Evolutionary conservation across 78 protist species (phyloP).

Genomic region (Mastigamoeba balamuthi): DNA sequence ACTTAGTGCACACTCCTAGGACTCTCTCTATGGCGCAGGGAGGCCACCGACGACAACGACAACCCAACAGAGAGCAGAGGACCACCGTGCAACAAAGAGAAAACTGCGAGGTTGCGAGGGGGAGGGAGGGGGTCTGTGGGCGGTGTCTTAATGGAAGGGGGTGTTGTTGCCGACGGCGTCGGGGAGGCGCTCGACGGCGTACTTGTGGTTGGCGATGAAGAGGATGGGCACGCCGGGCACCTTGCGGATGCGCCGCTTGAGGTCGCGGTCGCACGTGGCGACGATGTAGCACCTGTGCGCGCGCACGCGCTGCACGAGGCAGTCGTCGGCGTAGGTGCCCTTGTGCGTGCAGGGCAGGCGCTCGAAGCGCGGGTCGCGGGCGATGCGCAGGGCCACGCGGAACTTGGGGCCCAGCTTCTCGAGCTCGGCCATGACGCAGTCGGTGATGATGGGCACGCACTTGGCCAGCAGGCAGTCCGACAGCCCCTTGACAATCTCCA

Average conservation of each 20-base stretch:
- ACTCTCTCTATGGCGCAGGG: too few species aligned
- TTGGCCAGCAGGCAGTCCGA: constrained; percentile 97
- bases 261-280: constrained; percentile 94
- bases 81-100: too few species aligned
- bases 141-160: too few species aligned
- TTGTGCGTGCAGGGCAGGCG: constrained; percentile 81
- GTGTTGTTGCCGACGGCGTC: constrained; percentile 59
- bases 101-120: too few species aligned
- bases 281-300: constrained; percentile 74
- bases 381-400: constrained; percentile 72
- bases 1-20: too few species aligned
- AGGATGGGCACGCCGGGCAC: constrained; percentile 98
- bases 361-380: constrained; percentile 94
- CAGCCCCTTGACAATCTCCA: constrained; percentile 78
- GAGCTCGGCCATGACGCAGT: constrained; percentile 96
- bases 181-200: constrained; percentile 91
- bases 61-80: too few species aligned
- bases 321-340: constrained; percentile 99
- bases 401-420: constrained; percentile 93
- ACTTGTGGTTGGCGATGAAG: constrained; percentile 66
- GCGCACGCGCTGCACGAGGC: constrained; percentile 81
- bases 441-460: constrained; percentile 85
- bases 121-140: too few species aligned
- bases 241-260: constrained; percentile 89
- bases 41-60: too few species aligned